Percentiles rank a stretch among this genome's conserved stretches.
phyloP scores from a whole-genome alignment of 208 protist genomes.

The Kentomonas sorsogonicus region DNA sequence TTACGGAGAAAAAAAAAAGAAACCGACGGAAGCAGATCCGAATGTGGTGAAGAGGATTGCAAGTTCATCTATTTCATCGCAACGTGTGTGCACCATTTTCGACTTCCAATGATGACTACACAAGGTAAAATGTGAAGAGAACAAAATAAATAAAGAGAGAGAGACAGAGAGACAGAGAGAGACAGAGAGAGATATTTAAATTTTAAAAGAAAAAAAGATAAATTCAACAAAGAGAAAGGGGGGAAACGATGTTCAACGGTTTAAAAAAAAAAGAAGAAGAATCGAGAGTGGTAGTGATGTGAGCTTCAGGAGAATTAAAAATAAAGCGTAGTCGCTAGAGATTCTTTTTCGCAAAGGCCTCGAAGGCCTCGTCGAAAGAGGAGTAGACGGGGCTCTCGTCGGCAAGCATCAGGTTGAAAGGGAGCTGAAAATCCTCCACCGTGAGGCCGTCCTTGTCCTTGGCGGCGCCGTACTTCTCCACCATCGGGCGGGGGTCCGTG shows the following conservation, averaged over 20 bases:
- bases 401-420: slow-evolving; percentile 80
- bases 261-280: too few species aligned
- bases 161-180: neutral
- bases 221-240: neutral
- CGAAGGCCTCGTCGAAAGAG: slow-evolving; percentile 69
- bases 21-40: too few species aligned
- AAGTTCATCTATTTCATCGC: too few species aligned
- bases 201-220: neutral
- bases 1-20: too few species aligned
- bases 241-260: neutral
- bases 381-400: slow-evolving; percentile 46
- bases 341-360: slow-evolving; percentile 30
- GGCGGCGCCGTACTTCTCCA: slow-evolving; percentile 53
- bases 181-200: neutral
- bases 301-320: neutral
- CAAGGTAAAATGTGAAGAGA: neutral
- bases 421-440: slow-evolving; percentile 68
- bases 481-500: slow-evolving; percentile 39
- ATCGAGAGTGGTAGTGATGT: slow-evolving; percentile 6
- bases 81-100: too few species aligned
- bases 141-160: neutral
- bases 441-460: slow-evolving; percentile 33
- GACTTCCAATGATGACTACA: too few species aligned
- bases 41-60: too few species aligned
- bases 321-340: neutral